These are phyloP conservation scores for Leucaena leucocephala DNA, from an alignment of 306 rosid species.

Conservation along the genomic window DNA sequence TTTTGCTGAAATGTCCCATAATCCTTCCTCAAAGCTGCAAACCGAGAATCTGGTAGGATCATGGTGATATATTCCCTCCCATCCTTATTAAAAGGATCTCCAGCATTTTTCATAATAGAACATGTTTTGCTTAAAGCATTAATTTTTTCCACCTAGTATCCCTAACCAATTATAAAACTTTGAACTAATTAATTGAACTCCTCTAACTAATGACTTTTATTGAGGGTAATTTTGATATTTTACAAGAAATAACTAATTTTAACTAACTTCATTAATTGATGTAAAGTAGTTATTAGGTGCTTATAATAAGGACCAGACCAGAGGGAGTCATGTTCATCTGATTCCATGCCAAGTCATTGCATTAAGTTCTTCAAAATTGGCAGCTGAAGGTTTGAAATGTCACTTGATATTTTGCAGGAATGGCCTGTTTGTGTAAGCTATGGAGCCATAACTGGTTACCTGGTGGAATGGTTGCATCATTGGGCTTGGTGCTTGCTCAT, in stretches of 20 bases:
- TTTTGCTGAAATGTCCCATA: not conserved
- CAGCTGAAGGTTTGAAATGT: conserved; percentile 17
- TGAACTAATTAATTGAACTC: too few species aligned
- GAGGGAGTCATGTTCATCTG: not conserved
- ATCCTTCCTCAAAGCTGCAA: not conserved
- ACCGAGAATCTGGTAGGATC: not conserved
- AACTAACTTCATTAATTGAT: too few species aligned
- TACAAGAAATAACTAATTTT: too few species aligned
- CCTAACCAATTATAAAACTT: too few species aligned
- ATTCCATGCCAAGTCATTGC: not conserved
- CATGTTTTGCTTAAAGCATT: too few species aligned
- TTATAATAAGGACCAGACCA: not conserved
- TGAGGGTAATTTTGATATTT: too few species aligned
- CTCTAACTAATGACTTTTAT: too few species aligned
- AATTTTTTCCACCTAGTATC: too few species aligned
- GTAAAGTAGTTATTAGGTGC: not conserved
- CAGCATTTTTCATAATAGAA: too few species aligned
- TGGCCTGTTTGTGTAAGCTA: conserved; percentile 93
- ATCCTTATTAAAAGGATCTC: too few species aligned
- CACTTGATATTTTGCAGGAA: conserved; percentile 55
- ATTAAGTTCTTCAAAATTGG: not conserved
- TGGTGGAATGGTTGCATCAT: conserved; percentile 58
- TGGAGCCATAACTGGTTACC: conserved; percentile 73
- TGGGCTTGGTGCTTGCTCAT: conserved; percentile 45
- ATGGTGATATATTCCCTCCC: not conserved